Evolutionary conservation across 805 yeast genomes (phyloP).

Genomic region (Schwanniomyces pseudopolymorphus): DNA sequence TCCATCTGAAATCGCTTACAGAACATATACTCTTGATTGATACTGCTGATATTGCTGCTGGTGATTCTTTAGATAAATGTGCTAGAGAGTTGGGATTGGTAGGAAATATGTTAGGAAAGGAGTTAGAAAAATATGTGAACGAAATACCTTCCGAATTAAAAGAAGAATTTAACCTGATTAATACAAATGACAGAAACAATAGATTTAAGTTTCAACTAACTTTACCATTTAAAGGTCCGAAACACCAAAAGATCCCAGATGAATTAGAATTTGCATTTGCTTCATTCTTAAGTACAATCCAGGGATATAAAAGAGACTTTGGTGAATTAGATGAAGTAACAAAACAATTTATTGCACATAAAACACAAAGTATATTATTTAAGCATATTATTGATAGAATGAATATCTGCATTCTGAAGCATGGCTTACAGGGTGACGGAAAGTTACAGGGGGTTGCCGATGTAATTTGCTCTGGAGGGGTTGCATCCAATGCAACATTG

Average conservation of each 20-base stretch:
- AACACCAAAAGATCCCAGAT: slow-evolving; percentile 27
- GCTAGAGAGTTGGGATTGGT: slow-evolving; percentile 78
- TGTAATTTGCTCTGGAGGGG: slow-evolving; percentile 92
- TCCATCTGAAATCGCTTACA: slow-evolving; percentile 55
- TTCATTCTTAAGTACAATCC: slow-evolving; percentile 62
- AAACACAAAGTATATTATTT: slow-evolving; percentile 65
- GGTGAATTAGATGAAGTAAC: slow-evolving; percentile 24
- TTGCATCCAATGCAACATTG: slow-evolving; percentile 69
- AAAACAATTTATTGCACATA: slow-evolving; percentile 52
- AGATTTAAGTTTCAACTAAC: slow-evolving; percentile 25
- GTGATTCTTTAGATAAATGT: slow-evolving; percentile 91
- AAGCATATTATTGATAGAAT: slow-evolving; percentile 70
- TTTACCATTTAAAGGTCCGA: slow-evolving; percentile 34
- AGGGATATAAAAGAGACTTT: slow-evolving; percentile 18
- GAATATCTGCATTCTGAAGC: slow-evolving; percentile 45
- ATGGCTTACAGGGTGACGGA: slow-evolving; percentile 32
- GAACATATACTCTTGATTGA: slow-evolving; percentile 74
- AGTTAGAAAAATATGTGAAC: slow-evolving; percentile 59
- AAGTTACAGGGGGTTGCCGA: slow-evolving; percentile 45
- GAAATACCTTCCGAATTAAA: slow-evolving; percentile 29
- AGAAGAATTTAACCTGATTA: slow-evolving; percentile 16
- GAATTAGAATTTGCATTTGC: slow-evolving; percentile 66
- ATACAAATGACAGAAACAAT: slow-evolving; percentile 20
- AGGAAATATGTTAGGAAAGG: slow-evolving; percentile 87
- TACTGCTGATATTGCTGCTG: slow-evolving; percentile 86